Evolutionary conservation across 441 rosid genomes (phyloP), one percentile per base, ranked within the genome.

Genomic region (Aquilaria agallochum): DNA sequence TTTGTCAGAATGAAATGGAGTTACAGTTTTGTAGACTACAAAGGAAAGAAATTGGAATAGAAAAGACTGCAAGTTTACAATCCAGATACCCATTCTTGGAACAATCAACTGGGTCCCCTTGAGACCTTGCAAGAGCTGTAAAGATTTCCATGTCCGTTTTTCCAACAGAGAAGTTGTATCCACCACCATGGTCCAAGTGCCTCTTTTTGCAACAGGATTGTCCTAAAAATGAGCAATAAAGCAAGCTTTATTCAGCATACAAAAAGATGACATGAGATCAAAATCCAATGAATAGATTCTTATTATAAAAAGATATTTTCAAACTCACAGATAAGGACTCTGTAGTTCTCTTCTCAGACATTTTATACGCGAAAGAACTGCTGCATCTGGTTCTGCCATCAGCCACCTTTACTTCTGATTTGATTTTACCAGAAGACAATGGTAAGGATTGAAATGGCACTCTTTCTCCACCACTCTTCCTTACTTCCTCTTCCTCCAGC

Each of bases 51-150:
- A 44, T 34, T 9, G 56, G 53, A 52, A 51, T 30, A 34, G 33
- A 55, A 31, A 34, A 46, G 31, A 56, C 31, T 14, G n/a, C 15
- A 48, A 20, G 36, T 12, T 54, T 10, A 50, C 34, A 50, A 63
- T 53, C 62, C 46, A 11, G 30, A 76, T 83, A 91, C 99, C 96
- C 56, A 72, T 86, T 74, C 89, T 77, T 63, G 96, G 96, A 65
- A 91, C 70, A 71, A 87, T 68, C 60, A 94, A 51, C 32, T 62
- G 85, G 55, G 97, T 94, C 58, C 94, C 84, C 74, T 81, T 87
- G 68, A 94, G 86, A 70, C 96, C 96, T 79, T 86, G 86, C 64
- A 94, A 81, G 53, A 89, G 83, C 76, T 82, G 81, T 53, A 91
- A 68, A 45, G 90, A 73, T 73, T 77, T 83, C 76, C 83, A 80